These are phyloP conservation scores for Nigrospora oryzae DNA, from an alignment of 2,329 filamentous ascomycete species.

Conservation along the genomic window DNA sequence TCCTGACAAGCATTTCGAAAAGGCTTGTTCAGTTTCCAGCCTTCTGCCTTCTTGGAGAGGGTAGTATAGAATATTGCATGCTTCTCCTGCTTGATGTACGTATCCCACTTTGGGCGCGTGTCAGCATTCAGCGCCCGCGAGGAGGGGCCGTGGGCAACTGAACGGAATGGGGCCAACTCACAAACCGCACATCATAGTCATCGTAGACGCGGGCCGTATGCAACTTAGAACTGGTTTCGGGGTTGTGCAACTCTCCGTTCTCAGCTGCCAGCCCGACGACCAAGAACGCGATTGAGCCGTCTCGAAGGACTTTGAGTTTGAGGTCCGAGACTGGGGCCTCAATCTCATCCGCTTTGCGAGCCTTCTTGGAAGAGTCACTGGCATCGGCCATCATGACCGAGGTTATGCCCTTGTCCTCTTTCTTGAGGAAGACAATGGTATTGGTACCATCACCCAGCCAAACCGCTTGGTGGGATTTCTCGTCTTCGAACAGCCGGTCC, in stretches of 20 bases:
- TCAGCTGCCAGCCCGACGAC: conserved; percentile 22
- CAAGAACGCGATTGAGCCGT: conserved; percentile 25
- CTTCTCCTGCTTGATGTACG: conserved; percentile 18
- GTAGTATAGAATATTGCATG: conserved; percentile 29
- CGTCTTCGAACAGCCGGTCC: conserved; percentile 14
- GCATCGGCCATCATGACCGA: conserved; percentile 20
- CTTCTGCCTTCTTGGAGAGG: conserved; percentile 15
- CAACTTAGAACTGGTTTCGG: conserved; percentile 11
- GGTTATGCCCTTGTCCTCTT: conserved; percentile 19
- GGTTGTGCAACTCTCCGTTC: conserved; percentile 23
- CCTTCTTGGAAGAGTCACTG: conserved; percentile 9
- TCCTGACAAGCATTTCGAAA: conserved; percentile 23
- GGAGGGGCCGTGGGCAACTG: not conserved
- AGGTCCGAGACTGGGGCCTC: conserved; percentile 22
- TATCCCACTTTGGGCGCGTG: conserved; percentile 18
- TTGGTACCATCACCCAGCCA: conserved; percentile 25
- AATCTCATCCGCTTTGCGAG: conserved; percentile 19
- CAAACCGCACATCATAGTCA: conserved; percentile 20
- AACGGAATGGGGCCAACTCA: conserved; percentile 12
- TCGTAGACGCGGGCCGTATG: conserved; percentile 25
- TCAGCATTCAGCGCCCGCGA: too few relatives aligned
- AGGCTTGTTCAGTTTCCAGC: conserved; percentile 19
- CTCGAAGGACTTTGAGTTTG: conserved; percentile 22
- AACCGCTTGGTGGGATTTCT: conserved; percentile 20
- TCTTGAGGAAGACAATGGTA: conserved; percentile 23